phyloP scores from a whole-genome alignment of 352 stramenopile species.

The Globisporangium iwayamae region DNA sequence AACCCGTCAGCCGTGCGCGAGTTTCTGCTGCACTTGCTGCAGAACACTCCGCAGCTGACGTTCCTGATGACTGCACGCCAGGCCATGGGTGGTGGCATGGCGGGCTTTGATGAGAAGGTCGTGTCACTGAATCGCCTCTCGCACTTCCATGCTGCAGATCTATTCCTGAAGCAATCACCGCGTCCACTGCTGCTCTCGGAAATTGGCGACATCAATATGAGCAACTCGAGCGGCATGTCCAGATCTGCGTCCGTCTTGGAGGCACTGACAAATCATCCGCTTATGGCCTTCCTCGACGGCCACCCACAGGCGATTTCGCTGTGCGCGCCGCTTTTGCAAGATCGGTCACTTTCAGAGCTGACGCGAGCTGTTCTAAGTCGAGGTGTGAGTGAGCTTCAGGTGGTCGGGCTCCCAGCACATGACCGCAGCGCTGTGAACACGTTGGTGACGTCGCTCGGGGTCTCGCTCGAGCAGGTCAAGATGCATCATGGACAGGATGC shows the following conservation, averaged over 20 bases:
- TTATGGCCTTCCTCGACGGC: constrained; percentile 79
- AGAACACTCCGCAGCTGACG: constrained; percentile 51
- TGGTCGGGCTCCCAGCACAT: constrained; percentile 56
- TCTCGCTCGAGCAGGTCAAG: constrained; percentile 71
- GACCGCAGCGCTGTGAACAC: constrained; percentile 75
- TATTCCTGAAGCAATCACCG: constrained; percentile 79
- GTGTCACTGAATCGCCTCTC: constrained; percentile 71
- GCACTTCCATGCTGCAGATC: constrained; percentile 61
- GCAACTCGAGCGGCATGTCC: constrained; percentile 17
- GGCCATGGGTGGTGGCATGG: constrained; percentile 64
- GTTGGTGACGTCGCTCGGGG: constrained; percentile 66
- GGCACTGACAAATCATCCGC: constrained; percentile 54
- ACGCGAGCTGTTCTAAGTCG: constrained; percentile 68
- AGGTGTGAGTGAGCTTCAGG: constrained; percentile 64
- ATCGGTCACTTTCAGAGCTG: constrained; percentile 68
- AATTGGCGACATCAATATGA: constrained; percentile 49
- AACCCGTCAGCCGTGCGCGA: constrained; percentile 51
- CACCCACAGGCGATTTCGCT: constrained; percentile 80
- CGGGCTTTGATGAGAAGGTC: constrained; percentile 79
- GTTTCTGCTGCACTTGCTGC: constrained; percentile 63
- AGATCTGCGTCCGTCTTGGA: constrained; percentile 49
- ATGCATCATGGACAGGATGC: constrained; percentile 65
- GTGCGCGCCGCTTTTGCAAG: constrained; percentile 67
- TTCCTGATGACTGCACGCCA: constrained; percentile 75
- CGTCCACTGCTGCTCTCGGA: constrained; percentile 63